These are phyloP conservation scores for Parascedosporium putredinis DNA, from an alignment of 2,329 filamentous ascomycete genomes.

Conservation along the genomic window DNA sequence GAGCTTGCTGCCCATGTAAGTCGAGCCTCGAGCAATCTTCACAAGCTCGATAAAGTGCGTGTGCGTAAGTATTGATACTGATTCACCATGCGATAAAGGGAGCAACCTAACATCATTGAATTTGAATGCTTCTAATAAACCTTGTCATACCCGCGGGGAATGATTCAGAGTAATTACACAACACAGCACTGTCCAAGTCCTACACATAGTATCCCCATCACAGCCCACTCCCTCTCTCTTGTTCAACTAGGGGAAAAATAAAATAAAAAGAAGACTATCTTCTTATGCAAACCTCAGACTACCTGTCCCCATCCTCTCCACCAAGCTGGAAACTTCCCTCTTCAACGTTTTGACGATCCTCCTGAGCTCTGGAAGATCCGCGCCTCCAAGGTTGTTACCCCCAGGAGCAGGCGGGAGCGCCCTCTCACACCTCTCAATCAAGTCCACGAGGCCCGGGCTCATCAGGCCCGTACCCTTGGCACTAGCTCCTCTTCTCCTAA, in stretches of 20 bases:
- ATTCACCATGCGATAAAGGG: neutral
- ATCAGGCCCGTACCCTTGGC: constrained; percentile 19
- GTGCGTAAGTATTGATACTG: too few species aligned
- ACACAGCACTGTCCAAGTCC: neutral
- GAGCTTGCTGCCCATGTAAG: too few species aligned
- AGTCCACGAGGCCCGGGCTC: constrained; percentile 32
- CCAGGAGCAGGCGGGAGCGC: constrained; percentile 29
- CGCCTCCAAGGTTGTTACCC: constrained; percentile 32
- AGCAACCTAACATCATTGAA: neutral
- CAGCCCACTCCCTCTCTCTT: neutral
- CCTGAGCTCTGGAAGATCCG: constrained; percentile 32
- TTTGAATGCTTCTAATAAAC: neutral
- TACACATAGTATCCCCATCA: neutral
- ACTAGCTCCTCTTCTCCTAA: constrained; percentile 33
- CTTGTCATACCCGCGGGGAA: neutral
- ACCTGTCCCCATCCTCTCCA: constrained; percentile 30
- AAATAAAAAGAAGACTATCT: neutral
- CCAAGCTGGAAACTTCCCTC: constrained; percentile 32
- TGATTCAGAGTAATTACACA: constrained; percentile 9
- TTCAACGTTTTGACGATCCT: constrained; percentile 30
- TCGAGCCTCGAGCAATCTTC: too few species aligned
- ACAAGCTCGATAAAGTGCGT: too few species aligned
- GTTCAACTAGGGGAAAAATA: neutral
- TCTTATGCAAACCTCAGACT: constrained; percentile 35
- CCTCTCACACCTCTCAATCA: constrained; percentile 39